Conservation (phyloP, 202 grass and related monocot genomes). For the Panicum hallii region DNA sequence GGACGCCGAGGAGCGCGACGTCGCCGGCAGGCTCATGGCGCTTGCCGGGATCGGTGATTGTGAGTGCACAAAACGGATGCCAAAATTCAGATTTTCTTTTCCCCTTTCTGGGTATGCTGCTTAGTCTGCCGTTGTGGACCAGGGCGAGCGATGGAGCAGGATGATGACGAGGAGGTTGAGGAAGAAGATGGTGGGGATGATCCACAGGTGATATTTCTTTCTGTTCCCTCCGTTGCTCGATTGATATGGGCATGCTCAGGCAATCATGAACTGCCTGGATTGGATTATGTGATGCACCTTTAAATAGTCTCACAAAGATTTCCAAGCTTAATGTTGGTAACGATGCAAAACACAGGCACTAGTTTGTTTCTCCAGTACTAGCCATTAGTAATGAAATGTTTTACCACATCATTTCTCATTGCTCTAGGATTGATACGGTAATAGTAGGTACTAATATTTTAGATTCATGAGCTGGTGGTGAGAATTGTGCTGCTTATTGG, state of each 20-base stretch:
- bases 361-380: not conserved
- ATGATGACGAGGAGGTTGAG: conserved; percentile 43
- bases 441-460: not conserved
- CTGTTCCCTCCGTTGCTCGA: not conserved
- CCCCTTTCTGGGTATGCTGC: not conserved
- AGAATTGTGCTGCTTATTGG: not conserved
- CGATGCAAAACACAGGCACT: not conserved
- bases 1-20: conserved; percentile 69
- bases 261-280: not conserved
- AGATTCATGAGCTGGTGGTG: not conserved
- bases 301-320: not conserved
- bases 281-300: not conserved
- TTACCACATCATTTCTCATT: not conserved
- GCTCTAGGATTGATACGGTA: not conserved
- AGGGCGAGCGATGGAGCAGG: conserved; percentile 72
- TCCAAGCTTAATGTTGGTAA: not conserved
- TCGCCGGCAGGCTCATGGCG: conserved; percentile 74
- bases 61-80: conserved; percentile 25
- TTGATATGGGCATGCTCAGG: not conserved
- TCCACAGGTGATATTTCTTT: conserved; percentile 54
- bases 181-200: conserved; percentile 34
- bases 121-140: conserved; percentile 2
- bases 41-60: conserved; percentile 73
- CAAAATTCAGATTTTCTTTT: not conserved
- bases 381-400: not conserved